These are phyloP conservation scores for Trametes cubensis DNA, from an alignment of 768 basidiomycete species.

Conservation along the genomic window DNA sequence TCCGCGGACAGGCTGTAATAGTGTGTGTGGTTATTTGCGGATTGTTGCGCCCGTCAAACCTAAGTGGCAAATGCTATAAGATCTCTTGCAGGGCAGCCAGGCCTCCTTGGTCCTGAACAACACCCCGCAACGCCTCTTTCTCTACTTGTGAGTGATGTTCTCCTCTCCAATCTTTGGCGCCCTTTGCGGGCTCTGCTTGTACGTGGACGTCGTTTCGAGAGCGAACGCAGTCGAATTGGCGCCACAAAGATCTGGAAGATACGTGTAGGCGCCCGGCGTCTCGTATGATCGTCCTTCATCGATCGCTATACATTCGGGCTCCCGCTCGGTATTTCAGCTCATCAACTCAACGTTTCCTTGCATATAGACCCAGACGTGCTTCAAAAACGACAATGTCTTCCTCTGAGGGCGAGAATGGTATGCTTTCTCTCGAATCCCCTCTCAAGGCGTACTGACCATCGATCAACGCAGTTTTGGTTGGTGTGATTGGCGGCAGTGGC, in stretches of 20 bases:
- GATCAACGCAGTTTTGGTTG: slow-evolving; percentile 63
- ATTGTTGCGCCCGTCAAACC: no score
- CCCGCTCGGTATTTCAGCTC: not conserved
- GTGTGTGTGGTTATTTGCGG: no score
- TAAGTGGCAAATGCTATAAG: no score
- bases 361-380: not conserved
- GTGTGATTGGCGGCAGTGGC: slow-evolving; percentile 91
- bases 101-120: no score
- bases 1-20: no score
- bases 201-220: no score
- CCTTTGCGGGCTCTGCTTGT: no score
- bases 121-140: no score
- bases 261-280: slow-evolving; percentile 8
- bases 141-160: no score
- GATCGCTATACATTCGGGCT: slow-evolving; percentile 2
- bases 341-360: not conserved
- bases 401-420: not conserved
- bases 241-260: slow-evolving; percentile 3
- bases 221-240: not conserved
- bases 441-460: not conserved
- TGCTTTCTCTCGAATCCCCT: not conserved
- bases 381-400: not conserved
- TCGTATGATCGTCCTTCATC: slow-evolving; percentile 8
- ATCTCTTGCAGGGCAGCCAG: not conserved
- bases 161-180: no score